Conservation (phyloP, 2,329 filamentous ascomycete genomes). For the Colletotrichum truncatum region DNA sequence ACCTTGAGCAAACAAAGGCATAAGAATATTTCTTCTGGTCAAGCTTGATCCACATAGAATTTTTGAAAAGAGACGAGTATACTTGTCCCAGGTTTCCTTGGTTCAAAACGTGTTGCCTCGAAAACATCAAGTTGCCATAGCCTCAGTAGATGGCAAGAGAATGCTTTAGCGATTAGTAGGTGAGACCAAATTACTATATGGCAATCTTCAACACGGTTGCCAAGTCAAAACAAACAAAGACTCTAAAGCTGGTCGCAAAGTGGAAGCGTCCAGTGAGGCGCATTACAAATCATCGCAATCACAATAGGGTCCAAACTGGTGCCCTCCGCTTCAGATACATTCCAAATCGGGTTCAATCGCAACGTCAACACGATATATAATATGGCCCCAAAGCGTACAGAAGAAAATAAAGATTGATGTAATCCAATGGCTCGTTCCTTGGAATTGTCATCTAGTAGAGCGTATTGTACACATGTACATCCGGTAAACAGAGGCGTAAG, state of each 20-base stretch:
- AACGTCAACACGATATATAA: too few species aligned
- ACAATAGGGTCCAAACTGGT: background rate
- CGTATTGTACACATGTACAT: conserved; percentile 66
- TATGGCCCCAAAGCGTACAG: too few species aligned
- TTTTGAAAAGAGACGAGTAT: too few species aligned
- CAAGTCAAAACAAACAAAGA: too few species aligned
- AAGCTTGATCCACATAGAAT: background rate
- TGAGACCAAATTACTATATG: background rate
- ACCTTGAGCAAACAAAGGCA: background rate
- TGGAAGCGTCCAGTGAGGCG: background rate
- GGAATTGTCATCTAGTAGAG: conserved; percentile 54
- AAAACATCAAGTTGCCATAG: too few species aligned
- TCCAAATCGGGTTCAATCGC: too few species aligned
- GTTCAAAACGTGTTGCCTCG: too few species aligned
- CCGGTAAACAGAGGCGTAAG: conserved; percentile 52
- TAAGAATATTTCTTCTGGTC: too few species aligned
- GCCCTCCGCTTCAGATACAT: too few species aligned
- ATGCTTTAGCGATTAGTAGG: background rate
- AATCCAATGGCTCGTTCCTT: conserved; percentile 31
- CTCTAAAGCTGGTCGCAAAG: background rate
- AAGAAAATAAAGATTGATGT: conserved; percentile 10
- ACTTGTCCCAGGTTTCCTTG: too few species aligned
- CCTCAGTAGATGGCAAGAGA: background rate
- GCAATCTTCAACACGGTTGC: background rate
- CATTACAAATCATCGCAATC: background rate